Base-by-base conservation (phyloP, 1,284 basidiomycete species). In the Ceratobasidium sp. region DNA sequence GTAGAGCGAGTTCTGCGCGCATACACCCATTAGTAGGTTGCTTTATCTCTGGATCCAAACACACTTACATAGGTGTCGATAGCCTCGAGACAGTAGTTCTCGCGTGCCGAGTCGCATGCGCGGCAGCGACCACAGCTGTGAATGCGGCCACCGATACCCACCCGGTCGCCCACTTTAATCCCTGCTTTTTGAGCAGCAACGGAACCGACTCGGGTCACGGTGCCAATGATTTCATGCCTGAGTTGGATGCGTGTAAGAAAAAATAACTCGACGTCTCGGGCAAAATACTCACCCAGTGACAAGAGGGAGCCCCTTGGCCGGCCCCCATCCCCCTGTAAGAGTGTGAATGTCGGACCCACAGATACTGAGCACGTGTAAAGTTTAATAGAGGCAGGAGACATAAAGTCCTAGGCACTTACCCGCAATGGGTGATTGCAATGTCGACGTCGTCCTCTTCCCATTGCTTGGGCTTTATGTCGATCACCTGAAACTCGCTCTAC, bases 181-280 rank as follows among this genome's bases (percentile, higher is more conserved):
- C 85, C 60, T 20, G 73, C 52, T 23, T 77, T 73, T 18, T 71
- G 87, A 48, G 85, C 87, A 70, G 92, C 90, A 71, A 89, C 87
- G 35, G 87, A 83, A 10, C 89, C 89, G 78, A 90, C 87, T 23
- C 87, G 85, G 33, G 86, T 86, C 59, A 89, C 90, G 12, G 84
- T 85, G n/a, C 91, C 91, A 75, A 90, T 85, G 79, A 92, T 91
- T 83, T 92, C 91, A 83, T 92, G 91, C 44, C 87, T 87, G 12
- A 30, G 50, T 33, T 18, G 27, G n/a, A 14, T 35, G 30, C 23
- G 3, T 41, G 48, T 8, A 68, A 35, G 35, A 30, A 44, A 30
- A 27, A 41, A n/a, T n/a, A 20, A 33, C 23, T 18, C 46, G 46
- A 48, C 8, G 46, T 48, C 18, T 48, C 18, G 60, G 20, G n/a